Conservation (phyloP, 805 yeast species). For the Myxozyma vanderwaltii region DNA sequence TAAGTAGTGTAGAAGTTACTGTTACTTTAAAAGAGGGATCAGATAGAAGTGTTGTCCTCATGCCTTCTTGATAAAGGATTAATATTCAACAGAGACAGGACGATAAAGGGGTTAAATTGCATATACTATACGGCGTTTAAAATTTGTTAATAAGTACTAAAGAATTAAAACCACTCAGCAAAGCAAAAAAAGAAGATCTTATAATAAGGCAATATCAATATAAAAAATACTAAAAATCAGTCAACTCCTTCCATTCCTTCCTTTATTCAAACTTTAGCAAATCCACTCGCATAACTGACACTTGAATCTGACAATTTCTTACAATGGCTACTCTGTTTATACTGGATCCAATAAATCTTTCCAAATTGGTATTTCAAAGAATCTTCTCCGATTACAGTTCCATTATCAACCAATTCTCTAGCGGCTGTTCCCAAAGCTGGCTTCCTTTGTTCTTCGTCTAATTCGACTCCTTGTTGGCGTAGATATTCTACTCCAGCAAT, state of each 20-base stretch:
- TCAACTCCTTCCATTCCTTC: not conserved
- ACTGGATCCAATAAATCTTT: slow-evolving; percentile 31
- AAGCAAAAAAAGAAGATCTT: too few species aligned
- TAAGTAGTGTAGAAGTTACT: slow-evolving; percentile 1
- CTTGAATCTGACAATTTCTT: slow-evolving; percentile 23
- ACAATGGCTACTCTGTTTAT: slow-evolving; percentile 30
- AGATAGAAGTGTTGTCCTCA: not conserved
- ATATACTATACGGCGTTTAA: too few species aligned
- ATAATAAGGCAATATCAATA: too few species aligned
- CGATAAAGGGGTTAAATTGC: too few species aligned
- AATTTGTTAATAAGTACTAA: too few species aligned
- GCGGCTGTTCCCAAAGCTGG: slow-evolving; percentile 25
- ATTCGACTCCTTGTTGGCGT: slow-evolving; percentile 20
- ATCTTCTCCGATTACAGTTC: slow-evolving; percentile 19
- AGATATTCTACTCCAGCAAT: slow-evolving; percentile 53
- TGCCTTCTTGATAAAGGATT: not conserved
- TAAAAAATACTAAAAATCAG: too few species aligned
- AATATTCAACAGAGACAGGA: too few species aligned
- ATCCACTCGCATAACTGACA: slow-evolving; percentile 34
- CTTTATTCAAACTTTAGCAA: slow-evolving; percentile 21
- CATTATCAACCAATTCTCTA: slow-evolving; percentile 17
- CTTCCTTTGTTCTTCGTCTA: slow-evolving; percentile 18
- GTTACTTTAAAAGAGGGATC: not conserved
- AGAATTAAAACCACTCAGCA: too few species aligned
- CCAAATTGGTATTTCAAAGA: slow-evolving; percentile 29